These are phyloP conservation scores for Cutaneotrichosporon cavernicola DNA, from an alignment of 1,284 basidiomycete species.

Conservation along the genomic window DNA sequence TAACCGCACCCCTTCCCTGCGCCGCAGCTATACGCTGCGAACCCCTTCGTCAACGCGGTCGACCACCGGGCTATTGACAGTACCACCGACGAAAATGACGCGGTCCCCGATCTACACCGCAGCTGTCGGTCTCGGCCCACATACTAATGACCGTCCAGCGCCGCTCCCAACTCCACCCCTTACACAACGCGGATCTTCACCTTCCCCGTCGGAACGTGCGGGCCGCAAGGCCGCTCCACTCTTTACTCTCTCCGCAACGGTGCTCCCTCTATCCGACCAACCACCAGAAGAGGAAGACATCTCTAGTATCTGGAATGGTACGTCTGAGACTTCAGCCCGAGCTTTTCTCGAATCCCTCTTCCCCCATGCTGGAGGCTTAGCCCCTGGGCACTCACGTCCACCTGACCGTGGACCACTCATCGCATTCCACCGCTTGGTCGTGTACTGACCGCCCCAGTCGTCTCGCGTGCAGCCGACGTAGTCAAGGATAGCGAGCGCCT, in stretches of 20 bases:
- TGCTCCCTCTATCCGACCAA: constrained; percentile 9
- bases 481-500: constrained; percentile 49
- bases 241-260: constrained; percentile 16
- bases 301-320: constrained; percentile 26
- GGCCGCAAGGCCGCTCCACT: constrained; percentile 12
- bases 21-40: not conserved
- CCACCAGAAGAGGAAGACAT: constrained; percentile 23
- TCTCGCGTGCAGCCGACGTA: constrained; percentile 46
- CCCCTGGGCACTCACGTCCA: not conserved
- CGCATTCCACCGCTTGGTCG: not conserved
- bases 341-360: not conserved
- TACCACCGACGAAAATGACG: constrained; percentile 3
- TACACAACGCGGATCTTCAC: constrained; percentile 13
- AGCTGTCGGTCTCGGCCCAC: not conserved
- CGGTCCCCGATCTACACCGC: not conserved
- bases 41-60: not conserved
- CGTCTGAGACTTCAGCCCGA: constrained; percentile 4
- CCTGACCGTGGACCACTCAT: not conserved
- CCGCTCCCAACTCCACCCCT: constrained; percentile 14
- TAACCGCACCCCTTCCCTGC: not conserved
- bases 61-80: not conserved
- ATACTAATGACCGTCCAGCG: not conserved
- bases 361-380: not conserved
- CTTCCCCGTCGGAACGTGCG: constrained; percentile 6
- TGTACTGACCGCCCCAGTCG: constrained; percentile 28